Percentiles rank a stretch among this genome's conserved stretches.
Evolutionary conservation across 2,329 filamentous ascomycete genomes (phyloP).

Genomic region (Penicillium sp.): DNA sequence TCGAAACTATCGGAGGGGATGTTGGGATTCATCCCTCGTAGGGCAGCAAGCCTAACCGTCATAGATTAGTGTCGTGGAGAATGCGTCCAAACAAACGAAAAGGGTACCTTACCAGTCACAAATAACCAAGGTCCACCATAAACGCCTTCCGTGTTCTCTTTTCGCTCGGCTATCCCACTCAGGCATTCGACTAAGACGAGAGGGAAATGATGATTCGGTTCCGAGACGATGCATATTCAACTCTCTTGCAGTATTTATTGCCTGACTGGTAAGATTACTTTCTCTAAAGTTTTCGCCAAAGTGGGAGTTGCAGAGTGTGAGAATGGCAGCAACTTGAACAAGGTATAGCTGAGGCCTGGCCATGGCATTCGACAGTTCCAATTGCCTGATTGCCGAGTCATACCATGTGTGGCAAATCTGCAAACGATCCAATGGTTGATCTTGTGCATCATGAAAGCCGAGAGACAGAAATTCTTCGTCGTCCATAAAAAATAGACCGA

Average conservation of each 20-base stretch:
- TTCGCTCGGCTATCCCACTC: not conserved
- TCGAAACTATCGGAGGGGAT: not conserved
- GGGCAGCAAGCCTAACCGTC: not conserved
- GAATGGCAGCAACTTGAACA: not conserved
- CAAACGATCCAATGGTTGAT: not conserved
- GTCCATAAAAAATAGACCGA: not conserved
- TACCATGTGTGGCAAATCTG: not conserved
- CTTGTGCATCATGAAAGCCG: not conserved
- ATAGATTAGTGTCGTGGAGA: not conserved
- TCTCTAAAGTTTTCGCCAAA: not conserved
- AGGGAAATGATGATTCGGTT: not conserved
- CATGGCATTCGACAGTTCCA: not conserved
- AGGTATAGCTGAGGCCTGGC: not conserved
- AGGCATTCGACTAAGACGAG: not conserved
- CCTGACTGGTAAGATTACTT: not conserved
- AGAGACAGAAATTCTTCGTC: not conserved
- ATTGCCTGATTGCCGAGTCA: not conserved
- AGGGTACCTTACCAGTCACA: not conserved
- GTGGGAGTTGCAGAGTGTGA: not conserved
- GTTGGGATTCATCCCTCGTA: not conserved
- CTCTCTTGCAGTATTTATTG: not conserved
- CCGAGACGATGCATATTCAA: not conserved
- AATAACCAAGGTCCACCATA: not conserved
- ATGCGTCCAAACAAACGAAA: not conserved
- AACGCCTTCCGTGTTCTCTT: not conserved